Evolutionary conservation across 2,329 filamentous ascomycete species (phyloP).

Genomic region (Albifimbria verrucaria): DNA sequence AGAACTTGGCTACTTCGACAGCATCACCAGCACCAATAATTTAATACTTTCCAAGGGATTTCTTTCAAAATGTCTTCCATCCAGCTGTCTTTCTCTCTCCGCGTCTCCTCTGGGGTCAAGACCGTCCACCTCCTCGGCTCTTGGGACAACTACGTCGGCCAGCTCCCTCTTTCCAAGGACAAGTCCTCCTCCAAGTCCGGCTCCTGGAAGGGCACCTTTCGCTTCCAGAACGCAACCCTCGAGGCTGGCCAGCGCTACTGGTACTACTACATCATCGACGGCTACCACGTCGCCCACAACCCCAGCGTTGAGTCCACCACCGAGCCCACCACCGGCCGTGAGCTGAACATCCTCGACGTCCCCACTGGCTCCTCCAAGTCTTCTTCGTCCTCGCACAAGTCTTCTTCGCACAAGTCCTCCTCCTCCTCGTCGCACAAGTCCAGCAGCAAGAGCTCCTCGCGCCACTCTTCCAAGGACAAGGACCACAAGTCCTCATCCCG

Average conservation of each 20-base stretch:
- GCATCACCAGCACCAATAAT: constrained; percentile 27
- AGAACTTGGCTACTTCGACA: constrained; percentile 21
- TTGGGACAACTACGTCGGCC: constrained; percentile 95
- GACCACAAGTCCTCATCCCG: constrained; percentile 32
- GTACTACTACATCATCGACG: constrained; percentile 99
- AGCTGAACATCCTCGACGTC: constrained; percentile 96
- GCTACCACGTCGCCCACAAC: constrained; percentile 97
- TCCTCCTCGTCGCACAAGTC: constrained; percentile 33
- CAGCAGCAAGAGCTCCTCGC: constrained; percentile 34
- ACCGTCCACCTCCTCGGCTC: constrained; percentile 96
- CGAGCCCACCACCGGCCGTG: constrained; percentile 94
- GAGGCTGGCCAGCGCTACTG: constrained; percentile 92
- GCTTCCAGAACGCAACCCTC: constrained; percentile 84
- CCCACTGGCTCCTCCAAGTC: constrained; percentile 50
- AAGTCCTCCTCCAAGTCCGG: constrained; percentile 78
- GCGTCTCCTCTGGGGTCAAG: constrained; percentile 95
- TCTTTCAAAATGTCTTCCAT: constrained; percentile 71
- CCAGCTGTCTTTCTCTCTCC: constrained; percentile 93
- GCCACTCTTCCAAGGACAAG: constrained; percentile 42
- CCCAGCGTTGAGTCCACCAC: constrained; percentile 83
- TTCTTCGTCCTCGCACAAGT: constrained; percentile 40
- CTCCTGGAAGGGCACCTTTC: constrained; percentile 94
- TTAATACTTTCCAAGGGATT: constrained; percentile 15
- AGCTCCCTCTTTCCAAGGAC: constrained; percentile 92
- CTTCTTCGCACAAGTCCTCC: constrained; percentile 37